Evolutionary conservation across 1,284 basidiomycete species (phyloP).

Genomic region (Papiliotrema terrestris): DNA sequence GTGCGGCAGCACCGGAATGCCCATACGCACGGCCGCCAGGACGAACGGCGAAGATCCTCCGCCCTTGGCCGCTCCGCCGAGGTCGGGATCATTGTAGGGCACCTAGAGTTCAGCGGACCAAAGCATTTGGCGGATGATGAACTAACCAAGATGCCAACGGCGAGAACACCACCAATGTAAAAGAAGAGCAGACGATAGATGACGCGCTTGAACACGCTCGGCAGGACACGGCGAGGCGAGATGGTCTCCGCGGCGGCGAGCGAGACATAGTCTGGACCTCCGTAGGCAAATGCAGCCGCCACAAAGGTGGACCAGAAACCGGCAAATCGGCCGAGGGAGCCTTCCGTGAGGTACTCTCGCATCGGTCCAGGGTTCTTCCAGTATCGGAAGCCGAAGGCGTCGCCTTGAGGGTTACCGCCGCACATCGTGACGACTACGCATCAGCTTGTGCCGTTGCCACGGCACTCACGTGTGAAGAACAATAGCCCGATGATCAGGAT

Average conservation of each 20-base stretch:
- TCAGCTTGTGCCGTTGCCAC: no score
- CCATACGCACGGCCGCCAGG: slow-evolving; percentile 71
- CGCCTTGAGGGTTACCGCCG: slow-evolving; percentile 60
- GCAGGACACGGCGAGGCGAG: slow-evolving; percentile 71
- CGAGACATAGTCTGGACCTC: slow-evolving; percentile 72
- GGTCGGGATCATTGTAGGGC: background rate
- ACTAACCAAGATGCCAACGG: slow-evolving; percentile 53
- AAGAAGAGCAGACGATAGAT: slow-evolving; percentile 75
- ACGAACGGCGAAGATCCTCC: slow-evolving; percentile 60
- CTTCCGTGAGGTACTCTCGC: slow-evolving; percentile 13
- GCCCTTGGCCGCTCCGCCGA: slow-evolving; percentile 46
- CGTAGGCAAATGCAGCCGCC: slow-evolving; percentile 77
- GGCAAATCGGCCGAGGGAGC: slow-evolving; percentile 59
- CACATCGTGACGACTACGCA: slow-evolving; percentile 59
- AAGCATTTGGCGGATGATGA: no score
- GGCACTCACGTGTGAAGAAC: slow-evolving; percentile 54
- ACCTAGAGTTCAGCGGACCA: no score
- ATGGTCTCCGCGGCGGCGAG: slow-evolving; percentile 56
- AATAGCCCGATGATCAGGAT: slow-evolving; percentile 41
- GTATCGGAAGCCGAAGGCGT: slow-evolving; percentile 55
- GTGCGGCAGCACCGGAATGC: slow-evolving; percentile 61
- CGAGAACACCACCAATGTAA: slow-evolving; percentile 52
- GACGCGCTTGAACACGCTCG: slow-evolving; percentile 72
- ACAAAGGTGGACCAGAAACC: slow-evolving; percentile 64
- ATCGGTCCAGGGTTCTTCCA: slow-evolving; percentile 63